Percentiles rank a stretch among this genome's conserved stretches.
Conservation (phyloP, 176 grass and related monocot species). For the Dactylis glomerata region DNA sequence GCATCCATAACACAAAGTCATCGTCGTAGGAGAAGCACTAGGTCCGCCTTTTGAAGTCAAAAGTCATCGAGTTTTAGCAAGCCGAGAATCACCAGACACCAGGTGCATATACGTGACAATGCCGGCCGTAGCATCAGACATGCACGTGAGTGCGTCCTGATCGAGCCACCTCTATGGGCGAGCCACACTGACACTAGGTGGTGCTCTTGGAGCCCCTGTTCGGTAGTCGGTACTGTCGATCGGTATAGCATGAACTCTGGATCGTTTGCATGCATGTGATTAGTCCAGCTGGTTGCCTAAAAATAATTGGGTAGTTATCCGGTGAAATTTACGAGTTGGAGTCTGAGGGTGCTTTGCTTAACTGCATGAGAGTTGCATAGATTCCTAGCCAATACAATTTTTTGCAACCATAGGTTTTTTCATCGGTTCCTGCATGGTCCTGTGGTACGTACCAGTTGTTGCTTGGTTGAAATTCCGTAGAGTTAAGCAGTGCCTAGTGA, state of each 20-base stretch:
- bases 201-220: not conserved
- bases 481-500: not conserved
- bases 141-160: conserved; percentile 6
- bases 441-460: not conserved
- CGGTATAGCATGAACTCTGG: not conserved
- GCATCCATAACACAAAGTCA: not conserved
- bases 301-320: not conserved
- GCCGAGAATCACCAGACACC: not conserved
- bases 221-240: not conserved
- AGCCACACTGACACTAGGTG: not conserved
- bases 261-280: not conserved
- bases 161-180: not conserved
- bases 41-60: not conserved
- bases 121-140: conserved; percentile 1
- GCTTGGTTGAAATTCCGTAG: not conserved
- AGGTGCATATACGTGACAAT: not conserved
- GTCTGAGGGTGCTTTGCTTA: not conserved
- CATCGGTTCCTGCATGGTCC: not conserved
- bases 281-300: not conserved
- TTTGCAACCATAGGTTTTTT: not conserved
- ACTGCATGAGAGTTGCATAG: too few species aligned
- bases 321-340: not conserved
- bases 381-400: not conserved
- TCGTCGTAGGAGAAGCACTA: not conserved
- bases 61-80: not conserved